Conservation (phyloP, 768 basidiomycete genomes). For the Boletus vinaceobasis region DNA sequence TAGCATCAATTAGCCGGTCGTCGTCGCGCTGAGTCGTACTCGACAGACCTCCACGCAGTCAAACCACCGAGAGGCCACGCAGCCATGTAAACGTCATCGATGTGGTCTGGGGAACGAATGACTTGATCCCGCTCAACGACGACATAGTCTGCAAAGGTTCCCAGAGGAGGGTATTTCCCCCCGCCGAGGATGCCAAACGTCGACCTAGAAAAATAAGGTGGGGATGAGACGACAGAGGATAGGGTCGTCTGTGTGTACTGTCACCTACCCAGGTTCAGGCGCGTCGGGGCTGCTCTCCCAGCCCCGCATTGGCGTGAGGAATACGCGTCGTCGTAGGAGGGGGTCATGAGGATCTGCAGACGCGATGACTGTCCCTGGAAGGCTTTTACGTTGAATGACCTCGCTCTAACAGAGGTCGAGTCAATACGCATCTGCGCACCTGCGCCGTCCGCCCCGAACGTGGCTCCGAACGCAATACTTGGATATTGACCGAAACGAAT, state of each 20-base stretch:
- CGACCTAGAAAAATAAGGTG: constrained; percentile 2
- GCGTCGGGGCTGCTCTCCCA: constrained; percentile 64
- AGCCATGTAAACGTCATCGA: constrained; percentile 63
- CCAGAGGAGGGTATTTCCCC: constrained; percentile 47
- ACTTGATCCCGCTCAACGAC: constrained; percentile 70
- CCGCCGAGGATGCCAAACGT: constrained; percentile 73
- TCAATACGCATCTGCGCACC: constrained; percentile 39
- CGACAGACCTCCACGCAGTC: constrained; percentile 77
- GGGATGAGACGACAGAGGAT: background rate
- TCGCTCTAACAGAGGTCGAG: background rate
- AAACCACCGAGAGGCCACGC: constrained; percentile 77
- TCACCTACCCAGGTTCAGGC: constrained; percentile 61
- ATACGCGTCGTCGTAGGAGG: constrained; percentile 62
- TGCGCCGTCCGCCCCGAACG: constrained; percentile 72
- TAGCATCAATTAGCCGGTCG: background rate
- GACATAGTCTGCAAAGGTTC: constrained; percentile 76
- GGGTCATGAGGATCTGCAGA: constrained; percentile 50
- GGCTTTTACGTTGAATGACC: background rate
- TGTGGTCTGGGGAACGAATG: constrained; percentile 60
- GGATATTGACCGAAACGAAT: constrained; percentile 69
- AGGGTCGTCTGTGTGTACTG: background rate
- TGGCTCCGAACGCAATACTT: constrained; percentile 52
- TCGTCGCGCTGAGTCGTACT: background rate
- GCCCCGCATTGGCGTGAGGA: constrained; percentile 73
- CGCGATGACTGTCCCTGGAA: constrained; percentile 59